Evolutionary conservation across 2,329 filamentous ascomycete genomes (phyloP), one percentile per base, ranked within the genome.

Genomic region (Microdochium bolleyi): DNA sequence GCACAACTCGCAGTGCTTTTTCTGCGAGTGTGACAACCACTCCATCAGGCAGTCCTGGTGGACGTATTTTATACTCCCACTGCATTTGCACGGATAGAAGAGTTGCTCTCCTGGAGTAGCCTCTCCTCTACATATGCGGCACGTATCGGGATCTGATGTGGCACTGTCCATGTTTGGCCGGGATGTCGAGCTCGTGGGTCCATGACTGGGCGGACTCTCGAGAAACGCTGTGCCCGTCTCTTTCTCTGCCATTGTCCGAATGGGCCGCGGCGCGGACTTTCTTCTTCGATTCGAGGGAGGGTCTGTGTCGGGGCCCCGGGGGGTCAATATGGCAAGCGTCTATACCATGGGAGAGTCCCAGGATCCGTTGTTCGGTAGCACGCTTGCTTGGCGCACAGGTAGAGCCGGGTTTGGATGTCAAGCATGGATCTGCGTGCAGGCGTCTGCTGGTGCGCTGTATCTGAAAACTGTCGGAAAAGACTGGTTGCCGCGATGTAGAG

Each of bases 1-100:
- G 83, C 94, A 99, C 34, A 99, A 84, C 74, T 99, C 94, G 77
- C 95, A 99, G 75, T 99, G 89, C 70, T 97, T 97, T 81, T 99
- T 99, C 68, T 99, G 92, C 1, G 94, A 97, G 70, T 99, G 95
- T 50, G 91, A 92, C 22, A 99, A 78, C 94, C 94, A 99, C 71
- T 97, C 92, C 87, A 99, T 96, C 70, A 99, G 74, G 68, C 94
- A 99, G 67, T 95, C 89, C 71, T 99, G 94, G 69, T 99, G 94
- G 56, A 99, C 94, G 64, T 88, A 96, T 74, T 96, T 96, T 74
- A 99, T 99, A 72, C 92, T 97, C 53, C 94, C 94, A 66, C 90
- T 96, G 75, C 94, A 99, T 76, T 96, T 96, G 84, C 94, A 99
- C 5, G 94, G 94, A 66, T 95, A 94, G 75, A 96, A 99, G 38